Evolutionary conservation across 805 yeast genomes (phyloP).

Genomic region (Yarrowia sp.): DNA sequence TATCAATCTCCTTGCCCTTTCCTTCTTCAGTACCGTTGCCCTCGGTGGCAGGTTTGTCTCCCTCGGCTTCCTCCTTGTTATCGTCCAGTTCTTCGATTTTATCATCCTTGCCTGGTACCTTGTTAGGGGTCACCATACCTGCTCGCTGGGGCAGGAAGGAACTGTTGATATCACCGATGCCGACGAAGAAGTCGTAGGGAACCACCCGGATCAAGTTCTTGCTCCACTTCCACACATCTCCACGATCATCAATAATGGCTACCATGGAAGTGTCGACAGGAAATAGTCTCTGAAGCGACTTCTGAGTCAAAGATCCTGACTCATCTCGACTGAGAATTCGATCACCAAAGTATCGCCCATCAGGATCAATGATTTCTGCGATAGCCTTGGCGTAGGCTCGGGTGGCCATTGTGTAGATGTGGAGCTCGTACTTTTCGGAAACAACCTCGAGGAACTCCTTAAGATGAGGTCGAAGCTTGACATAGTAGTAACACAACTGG

Average conservation of each 20-base stretch:
- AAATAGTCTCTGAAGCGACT: constrained; percentile 79
- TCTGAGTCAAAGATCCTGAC: constrained; percentile 87
- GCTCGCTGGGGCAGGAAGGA: constrained; percentile 79
- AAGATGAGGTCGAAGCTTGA: constrained; percentile 86
- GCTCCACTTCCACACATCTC: constrained; percentile 99
- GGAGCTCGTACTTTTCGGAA: constrained; percentile 73
- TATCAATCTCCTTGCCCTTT: constrained; percentile 5
- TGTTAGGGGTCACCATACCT: constrained; percentile 35
- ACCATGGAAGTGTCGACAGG: constrained; percentile 98
- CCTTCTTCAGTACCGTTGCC: not conserved
- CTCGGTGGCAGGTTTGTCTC: not conserved
- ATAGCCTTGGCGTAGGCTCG: constrained; percentile 86
- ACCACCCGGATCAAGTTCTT: constrained; percentile 85
- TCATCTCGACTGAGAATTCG: constrained; percentile 90
- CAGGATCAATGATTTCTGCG: constrained; percentile 88
- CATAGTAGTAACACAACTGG: constrained; percentile 74
- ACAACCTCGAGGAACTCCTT: constrained; percentile 64
- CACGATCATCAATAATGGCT: constrained; percentile 92
- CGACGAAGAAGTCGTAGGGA: constrained; percentile 94
- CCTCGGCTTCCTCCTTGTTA: not conserved
- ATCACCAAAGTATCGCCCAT: constrained; percentile 81
- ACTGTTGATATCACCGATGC: constrained; percentile 95
- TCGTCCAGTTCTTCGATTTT: constrained; percentile 31
- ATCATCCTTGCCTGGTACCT: constrained; percentile 20
- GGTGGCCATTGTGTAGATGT: constrained; percentile 97